Evolutionary conservation across 1,139 yeast species (phyloP).

Genomic region (Geotrichum bryndzae): DNA sequence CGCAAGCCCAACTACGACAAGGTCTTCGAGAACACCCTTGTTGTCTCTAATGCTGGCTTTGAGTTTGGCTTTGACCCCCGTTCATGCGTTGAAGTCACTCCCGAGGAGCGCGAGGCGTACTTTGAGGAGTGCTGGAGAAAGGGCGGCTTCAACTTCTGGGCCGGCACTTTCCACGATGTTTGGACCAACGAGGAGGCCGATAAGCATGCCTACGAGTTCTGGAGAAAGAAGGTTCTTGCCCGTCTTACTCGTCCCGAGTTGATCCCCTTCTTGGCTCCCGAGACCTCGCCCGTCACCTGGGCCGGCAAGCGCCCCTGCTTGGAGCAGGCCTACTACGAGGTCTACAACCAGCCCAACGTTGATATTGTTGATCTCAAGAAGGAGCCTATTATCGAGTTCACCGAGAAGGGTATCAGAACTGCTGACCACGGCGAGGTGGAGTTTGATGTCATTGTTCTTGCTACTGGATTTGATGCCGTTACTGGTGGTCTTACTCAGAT

Average conservation of each 20-base stretch:
- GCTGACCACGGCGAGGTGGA: conserved; percentile 24
- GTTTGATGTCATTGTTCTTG: conserved; percentile 29
- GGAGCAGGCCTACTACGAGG: conserved; percentile 29
- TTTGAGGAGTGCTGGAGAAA: conserved; percentile 22
- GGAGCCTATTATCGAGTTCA: conserved; percentile 27
- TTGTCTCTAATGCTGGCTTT: conserved; percentile 23
- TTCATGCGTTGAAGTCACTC: conserved; percentile 20
- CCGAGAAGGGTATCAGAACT: conserved; percentile 26
- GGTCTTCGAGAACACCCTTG: conserved; percentile 16
- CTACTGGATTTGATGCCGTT: conserved; percentile 34
- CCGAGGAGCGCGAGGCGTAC: conserved; percentile 27
- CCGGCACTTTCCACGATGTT: conserved; percentile 26
- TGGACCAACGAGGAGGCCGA: conserved; percentile 28
- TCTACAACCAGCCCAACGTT: conserved; percentile 31
- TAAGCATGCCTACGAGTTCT: conserved; percentile 27
- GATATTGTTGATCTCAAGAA: conserved; percentile 28
- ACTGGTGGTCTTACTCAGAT: conserved; percentile 32
- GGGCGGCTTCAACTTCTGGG: conserved; percentile 32
- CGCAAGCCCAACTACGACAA: conserved; percentile 19
- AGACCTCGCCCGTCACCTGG: conserved; percentile 27
- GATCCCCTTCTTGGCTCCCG: conserved; percentile 29
- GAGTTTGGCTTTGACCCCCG: conserved; percentile 17
- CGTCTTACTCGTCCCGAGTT: conserved; percentile 28
- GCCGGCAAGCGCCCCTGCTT: conserved; percentile 33
- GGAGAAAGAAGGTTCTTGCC: conserved; percentile 26